Conservation (phyloP, 495 filamentous ascomycete species). For the Penicillium cataractarum region DNA sequence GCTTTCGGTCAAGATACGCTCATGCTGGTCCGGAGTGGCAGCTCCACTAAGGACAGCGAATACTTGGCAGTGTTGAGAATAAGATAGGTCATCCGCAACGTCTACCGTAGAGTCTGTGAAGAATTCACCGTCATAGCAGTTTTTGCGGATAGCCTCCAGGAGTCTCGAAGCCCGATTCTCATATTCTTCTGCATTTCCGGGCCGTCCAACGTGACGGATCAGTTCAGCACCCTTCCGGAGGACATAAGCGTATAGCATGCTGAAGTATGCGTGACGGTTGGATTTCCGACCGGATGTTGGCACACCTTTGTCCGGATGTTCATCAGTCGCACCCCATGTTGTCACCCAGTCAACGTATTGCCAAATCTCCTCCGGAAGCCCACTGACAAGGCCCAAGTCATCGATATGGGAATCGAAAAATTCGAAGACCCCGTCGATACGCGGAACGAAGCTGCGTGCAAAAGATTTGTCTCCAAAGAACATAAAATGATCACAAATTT, state of each 20-base stretch:
- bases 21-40: conserved; percentile 15
- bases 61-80: conserved; percentile 34
- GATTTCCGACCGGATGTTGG: conserved; percentile 22
- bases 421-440: conserved; percentile 29
- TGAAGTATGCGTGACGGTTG: conserved; percentile 20
- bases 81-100: conserved; percentile 24
- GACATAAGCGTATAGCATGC: conserved; percentile 22
- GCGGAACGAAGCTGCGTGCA: conserved; percentile 22
- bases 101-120: conserved; percentile 24
- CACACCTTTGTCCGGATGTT: conserved; percentile 38
- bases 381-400: conserved; percentile 30
- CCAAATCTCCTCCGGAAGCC: conserved; percentile 34
- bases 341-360: conserved; percentile 35
- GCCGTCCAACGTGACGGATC: conserved; percentile 20
- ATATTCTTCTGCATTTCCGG: conserved; percentile 27
- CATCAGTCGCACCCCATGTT: conserved; percentile 28
- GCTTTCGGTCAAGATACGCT: conserved; percentile 32
- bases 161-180: conserved; percentile 14
- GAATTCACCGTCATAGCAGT: conserved; percentile 19
- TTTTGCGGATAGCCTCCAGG: conserved; percentile 19
- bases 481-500: conserved; percentile 30
- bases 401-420: conserved; percentile 30
- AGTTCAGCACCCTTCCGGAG: conserved; percentile 33
- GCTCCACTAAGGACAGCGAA: conserved; percentile 29
- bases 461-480: conserved; percentile 23